Conservation (phyloP, 2,329 filamentous ascomycete genomes). For the Penicillium sp. region DNA sequence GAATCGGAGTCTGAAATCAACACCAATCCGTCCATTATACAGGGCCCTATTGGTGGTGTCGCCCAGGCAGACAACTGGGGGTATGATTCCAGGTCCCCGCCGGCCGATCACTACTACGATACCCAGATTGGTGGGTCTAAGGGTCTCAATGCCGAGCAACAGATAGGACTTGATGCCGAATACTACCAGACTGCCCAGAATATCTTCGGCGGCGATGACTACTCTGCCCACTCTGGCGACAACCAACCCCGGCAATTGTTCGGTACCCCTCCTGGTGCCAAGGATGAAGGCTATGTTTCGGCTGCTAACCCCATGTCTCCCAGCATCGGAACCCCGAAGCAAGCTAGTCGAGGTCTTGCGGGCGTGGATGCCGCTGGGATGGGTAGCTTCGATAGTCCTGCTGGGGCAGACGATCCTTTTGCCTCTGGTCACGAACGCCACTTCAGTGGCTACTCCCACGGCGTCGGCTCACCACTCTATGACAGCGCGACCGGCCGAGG, state of each 20-base stretch:
- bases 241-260: conserved; percentile 37
- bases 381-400: conserved; percentile 48
- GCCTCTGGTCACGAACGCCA: conserved; percentile 60
- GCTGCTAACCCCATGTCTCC: conserved; percentile 59
- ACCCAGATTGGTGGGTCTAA: conserved; percentile 50
- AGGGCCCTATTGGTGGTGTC: conserved; percentile 65
- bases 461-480: conserved; percentile 84
- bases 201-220: conserved; percentile 37
- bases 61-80: conserved; percentile 54
- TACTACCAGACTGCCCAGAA: conserved; percentile 56
- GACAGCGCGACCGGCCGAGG: conserved; percentile 84
- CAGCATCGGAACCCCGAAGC: conserved; percentile 47
- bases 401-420: conserved; percentile 62
- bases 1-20: conserved; percentile 61
- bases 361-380: conserved; percentile 54
- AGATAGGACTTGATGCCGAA: conserved; percentile 57
- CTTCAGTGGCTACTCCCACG: conserved; percentile 86
- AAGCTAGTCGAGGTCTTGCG: conserved; percentile 47
- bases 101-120: conserved; percentile 43
- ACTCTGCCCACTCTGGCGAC: conserved; percentile 34
- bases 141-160: conserved; percentile 54
- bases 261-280: conserved; percentile 59
- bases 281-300: conserved; percentile 91
- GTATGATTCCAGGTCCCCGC: conserved; percentile 53
- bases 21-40: conserved; percentile 81